These are phyloP conservation scores for Brasilioporus rufonigricans DNA, from an alignment of 768 basidiomycete species.

Conservation along the genomic window DNA sequence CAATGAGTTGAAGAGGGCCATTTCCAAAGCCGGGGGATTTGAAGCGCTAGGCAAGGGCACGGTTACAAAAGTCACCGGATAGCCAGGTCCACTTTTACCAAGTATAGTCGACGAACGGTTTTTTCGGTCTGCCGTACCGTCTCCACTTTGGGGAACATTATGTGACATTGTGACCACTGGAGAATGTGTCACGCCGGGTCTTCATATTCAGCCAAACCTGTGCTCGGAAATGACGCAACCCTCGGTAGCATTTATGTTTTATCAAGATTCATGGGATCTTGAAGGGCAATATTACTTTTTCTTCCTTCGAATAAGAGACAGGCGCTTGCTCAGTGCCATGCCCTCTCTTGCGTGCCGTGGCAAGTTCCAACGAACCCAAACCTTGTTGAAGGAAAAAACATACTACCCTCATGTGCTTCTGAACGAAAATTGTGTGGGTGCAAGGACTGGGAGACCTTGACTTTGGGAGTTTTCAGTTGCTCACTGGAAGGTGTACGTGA, in stretches of 20 bases:
- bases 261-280: conserved; percentile 7
- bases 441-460: too few species aligned
- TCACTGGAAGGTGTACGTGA: background rate
- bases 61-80: conserved; percentile 2
- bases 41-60: conserved; percentile 21
- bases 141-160: conserved; percentile 16
- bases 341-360: too few species aligned
- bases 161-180: conserved; percentile 28
- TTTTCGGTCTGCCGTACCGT: conserved; percentile 11
- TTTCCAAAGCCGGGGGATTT: conserved; percentile 54
- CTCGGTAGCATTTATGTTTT: conserved; percentile 11
- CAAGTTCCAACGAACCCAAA: too few species aligned
- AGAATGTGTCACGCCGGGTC: conserved; percentile 25
- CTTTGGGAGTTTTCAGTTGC: too few species aligned
- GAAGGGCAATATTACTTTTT: conserved; percentile 4
- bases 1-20: conserved; percentile 68
- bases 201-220: conserved; percentile 28
- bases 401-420: too few species aligned
- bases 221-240: conserved; percentile 22
- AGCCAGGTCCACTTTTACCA: background rate
- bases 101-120: conserved; percentile 1
- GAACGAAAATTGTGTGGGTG: too few species aligned
- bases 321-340: background rate
- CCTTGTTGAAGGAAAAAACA: too few species aligned
- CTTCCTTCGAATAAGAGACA: background rate